Percentiles rank a stretch among this genome's conserved stretches.
phyloP scores from a whole-genome alignment of 1,284 basidiomycete species.

The Phaffia rhodozyma region DNA sequence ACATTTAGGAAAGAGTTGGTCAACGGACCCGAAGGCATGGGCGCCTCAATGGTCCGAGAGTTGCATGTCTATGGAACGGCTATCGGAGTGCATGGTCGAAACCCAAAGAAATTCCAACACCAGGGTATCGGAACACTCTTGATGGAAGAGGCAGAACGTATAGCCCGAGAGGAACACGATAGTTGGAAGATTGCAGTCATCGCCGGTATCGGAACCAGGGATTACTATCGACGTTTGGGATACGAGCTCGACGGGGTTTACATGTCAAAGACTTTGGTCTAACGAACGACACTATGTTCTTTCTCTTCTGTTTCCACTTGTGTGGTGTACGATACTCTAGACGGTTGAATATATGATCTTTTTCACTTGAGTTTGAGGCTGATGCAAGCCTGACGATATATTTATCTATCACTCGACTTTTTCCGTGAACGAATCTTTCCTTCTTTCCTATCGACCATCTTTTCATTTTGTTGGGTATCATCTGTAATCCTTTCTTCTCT shows the following conservation, averaged over 20 bases:
- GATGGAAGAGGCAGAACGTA: slow-evolving; percentile 98
- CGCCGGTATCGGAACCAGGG: slow-evolving; percentile 85
- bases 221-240: slow-evolving; percentile 80
- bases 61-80: slow-evolving; percentile 99
- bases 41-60: slow-evolving; percentile 89
- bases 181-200: slow-evolving; percentile 78
- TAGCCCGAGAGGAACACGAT: slow-evolving; percentile 95
- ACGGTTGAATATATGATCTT: no score
- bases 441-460: no score
- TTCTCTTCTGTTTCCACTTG: neutral
- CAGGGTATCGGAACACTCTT: slow-evolving; percentile 91
- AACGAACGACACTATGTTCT: slow-evolving; percentile 1
- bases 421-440: no score
- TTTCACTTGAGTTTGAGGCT: no score
- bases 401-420: no score
- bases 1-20: slow-evolving; percentile 92
- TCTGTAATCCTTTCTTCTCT: no score
- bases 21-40: slow-evolving; percentile 55
- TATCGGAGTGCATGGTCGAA: slow-evolving; percentile 89
- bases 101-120: slow-evolving; percentile 97
- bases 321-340: no score
- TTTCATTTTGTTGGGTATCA: no score
- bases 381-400: no score
- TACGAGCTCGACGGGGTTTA: slow-evolving; percentile 94
- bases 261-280: slow-evolving; percentile 64